phyloP scores from a whole-genome alignment of 2,329 filamentous ascomycete genomes.

The Daldinia sp. region DNA sequence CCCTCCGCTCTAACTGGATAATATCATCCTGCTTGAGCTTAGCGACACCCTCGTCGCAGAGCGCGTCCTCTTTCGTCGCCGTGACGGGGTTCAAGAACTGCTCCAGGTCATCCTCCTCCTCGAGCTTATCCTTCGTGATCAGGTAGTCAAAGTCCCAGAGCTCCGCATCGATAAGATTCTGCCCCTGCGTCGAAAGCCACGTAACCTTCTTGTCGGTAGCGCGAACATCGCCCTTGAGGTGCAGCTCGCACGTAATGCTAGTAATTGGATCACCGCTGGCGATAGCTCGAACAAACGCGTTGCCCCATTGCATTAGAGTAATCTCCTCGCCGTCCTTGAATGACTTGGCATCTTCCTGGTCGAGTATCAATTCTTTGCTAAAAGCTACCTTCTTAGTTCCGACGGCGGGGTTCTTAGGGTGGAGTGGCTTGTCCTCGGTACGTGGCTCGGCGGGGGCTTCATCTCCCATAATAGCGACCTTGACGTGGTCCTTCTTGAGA shows the following conservation, averaged over 20 bases:
- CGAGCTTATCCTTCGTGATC: constrained; percentile 92
- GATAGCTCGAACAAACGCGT: constrained; percentile 79
- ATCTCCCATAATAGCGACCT: constrained; percentile 72
- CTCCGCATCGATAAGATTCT: constrained; percentile 81
- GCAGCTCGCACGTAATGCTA: constrained; percentile 80
- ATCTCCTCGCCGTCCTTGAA: constrained; percentile 90
- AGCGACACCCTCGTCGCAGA: constrained; percentile 82
- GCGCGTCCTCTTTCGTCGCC: constrained; percentile 74
- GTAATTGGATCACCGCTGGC: constrained; percentile 68
- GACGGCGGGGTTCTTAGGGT: constrained; percentile 86
- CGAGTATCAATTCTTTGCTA: constrained; percentile 77
- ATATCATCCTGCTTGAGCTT: constrained; percentile 86
- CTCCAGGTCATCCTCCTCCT: constrained; percentile 86
- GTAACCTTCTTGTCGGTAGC: constrained; percentile 96
- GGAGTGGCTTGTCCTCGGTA: constrained; percentile 81
- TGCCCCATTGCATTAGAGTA: constrained; percentile 97
- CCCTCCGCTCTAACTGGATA: constrained; percentile 93
- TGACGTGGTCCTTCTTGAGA: constrained; percentile 73
- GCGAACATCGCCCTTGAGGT: constrained; percentile 92
- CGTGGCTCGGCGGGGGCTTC: constrained; percentile 70
- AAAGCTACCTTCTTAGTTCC: constrained; percentile 87
- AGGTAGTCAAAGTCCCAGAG: constrained; percentile 95
- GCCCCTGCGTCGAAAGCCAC: constrained; percentile 81
- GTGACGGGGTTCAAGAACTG: constrained; percentile 82
- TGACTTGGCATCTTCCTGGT: constrained; percentile 83